Evolutionary conservation across 2,329 filamentous ascomycete genomes (phyloP).

Genomic region (Fusarium tjaetaba): DNA sequence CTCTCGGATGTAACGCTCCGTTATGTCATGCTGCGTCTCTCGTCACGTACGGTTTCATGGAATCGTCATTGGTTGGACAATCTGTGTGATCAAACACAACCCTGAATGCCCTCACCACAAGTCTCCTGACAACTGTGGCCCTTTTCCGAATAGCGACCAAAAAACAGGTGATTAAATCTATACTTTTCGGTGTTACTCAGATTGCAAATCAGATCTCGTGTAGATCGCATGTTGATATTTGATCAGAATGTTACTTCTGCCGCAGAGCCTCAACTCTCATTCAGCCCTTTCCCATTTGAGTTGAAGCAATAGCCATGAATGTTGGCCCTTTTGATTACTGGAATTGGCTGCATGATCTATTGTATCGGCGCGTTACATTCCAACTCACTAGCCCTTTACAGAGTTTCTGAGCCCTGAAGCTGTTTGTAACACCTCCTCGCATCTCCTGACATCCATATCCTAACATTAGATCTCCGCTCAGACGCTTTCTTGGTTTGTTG

Average conservation of each 20-base stretch:
- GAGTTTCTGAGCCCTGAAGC: not conserved
- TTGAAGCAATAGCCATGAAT: not conserved
- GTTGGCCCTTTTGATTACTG: not conserved
- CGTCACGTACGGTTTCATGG: conserved; percentile 7
- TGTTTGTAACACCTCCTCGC: not conserved
- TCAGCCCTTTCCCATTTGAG: not conserved
- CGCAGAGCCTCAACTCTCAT: conserved; percentile 26
- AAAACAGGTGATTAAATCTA: conserved; percentile 27
- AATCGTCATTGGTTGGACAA: conserved; percentile 8
- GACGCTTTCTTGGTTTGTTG: not conserved
- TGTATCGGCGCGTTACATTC: not conserved
- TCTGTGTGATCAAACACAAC: conserved; percentile 10
- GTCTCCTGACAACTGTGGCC: conserved; percentile 28
- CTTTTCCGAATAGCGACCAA: conserved; percentile 17
- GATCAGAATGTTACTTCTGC: conserved; percentile 5
- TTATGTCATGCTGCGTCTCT: conserved; percentile 17
- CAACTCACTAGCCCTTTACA: not conserved
- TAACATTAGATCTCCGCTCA: not conserved
- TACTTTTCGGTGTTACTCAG: conserved; percentile 17
- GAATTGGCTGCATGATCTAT: not conserved
- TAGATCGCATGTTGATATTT: conserved; percentile 28
- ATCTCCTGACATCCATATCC: not conserved
- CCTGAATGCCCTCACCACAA: conserved; percentile 25
- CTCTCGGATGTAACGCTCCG: conserved; percentile 23
- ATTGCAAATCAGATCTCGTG: conserved; percentile 22